Percentiles rank a stretch among this genome's conserved stretches.
Evolutionary conservation across 1,284 basidiomycete species (phyloP).

Genomic region (Sporisorium graminicola): DNA sequence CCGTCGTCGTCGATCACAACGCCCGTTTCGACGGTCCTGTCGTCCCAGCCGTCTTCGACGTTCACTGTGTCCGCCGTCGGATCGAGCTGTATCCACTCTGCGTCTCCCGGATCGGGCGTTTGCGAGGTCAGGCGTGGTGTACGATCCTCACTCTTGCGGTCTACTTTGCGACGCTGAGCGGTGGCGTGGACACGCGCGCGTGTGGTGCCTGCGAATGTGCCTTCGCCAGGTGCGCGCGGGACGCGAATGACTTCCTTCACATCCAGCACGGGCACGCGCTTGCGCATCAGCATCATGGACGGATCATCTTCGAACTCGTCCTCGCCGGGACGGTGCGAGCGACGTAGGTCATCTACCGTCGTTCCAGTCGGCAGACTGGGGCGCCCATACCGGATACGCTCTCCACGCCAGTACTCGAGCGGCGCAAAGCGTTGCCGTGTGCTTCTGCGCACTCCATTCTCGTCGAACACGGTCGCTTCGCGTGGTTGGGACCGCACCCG

Average conservation of each 20-base stretch:
- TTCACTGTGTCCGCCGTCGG: conserved; percentile 48
- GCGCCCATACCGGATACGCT: conserved; percentile 81
- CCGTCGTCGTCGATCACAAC: conserved; percentile 79
- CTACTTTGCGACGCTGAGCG: conserved; percentile 18
- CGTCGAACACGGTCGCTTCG: conserved; percentile 43
- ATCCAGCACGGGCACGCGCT: conserved; percentile 75
- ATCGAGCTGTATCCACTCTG: conserved; percentile 72
- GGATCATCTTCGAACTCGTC: conserved; percentile 60
- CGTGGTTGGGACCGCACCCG: conserved; percentile 28
- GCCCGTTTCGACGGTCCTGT: conserved; percentile 78
- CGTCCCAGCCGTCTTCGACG: conserved; percentile 83
- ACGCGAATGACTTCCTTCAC: conserved; percentile 85
- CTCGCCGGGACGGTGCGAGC: conserved; percentile 38
- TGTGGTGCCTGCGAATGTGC: conserved; percentile 64
- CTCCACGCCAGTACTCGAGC: conserved; percentile 92
- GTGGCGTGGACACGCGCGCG: not conserved
- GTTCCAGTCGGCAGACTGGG: conserved; percentile 49
- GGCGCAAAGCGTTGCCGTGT: conserved; percentile 80
- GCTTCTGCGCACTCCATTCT: conserved; percentile 80
- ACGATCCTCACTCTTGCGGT: conserved; percentile 53
- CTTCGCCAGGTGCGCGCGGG: conserved; percentile 76
- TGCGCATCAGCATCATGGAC: conserved; percentile 26
- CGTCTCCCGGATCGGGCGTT: conserved; percentile 58
- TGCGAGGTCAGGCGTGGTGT: conserved; percentile 66
- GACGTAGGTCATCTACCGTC: conserved; percentile 27